Evolutionary conservation across 805 yeast genomes (phyloP), one percentile per base, ranked within the genome.

Genomic region (Candida ortonii): DNA sequence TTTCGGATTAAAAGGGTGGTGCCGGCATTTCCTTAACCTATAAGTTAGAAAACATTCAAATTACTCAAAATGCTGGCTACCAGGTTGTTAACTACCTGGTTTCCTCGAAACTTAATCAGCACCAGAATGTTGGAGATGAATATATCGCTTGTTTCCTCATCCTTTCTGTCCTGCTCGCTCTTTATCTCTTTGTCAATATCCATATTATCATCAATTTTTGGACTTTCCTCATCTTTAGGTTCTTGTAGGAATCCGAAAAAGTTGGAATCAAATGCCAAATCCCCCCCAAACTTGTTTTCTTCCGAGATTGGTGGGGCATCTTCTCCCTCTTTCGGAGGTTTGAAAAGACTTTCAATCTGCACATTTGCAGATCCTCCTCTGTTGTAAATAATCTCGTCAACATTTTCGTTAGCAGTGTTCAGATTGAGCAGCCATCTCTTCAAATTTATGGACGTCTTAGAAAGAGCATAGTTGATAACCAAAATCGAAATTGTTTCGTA

Each of bases 241-340:
- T 56, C 61, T 26, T 53, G 47, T 8, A 56, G 50, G 31, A 55
- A 53, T 1, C 61, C 61, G 41, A 57, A 55, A 18, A 57, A 52
- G 16, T 48, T 53, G 4, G 51, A 38, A 22, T 57, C 61, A 27
- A 50, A 44, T 7, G 45, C 47, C 9, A 37, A 24, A 16, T 46
- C 50, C 17, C 44, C 46, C 7, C 43, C 41, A 21, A 41, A 42
- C 25, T 42, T 45, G 21, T 31, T 29, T 1, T 30, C 30, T 14
- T 35, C 41, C 12, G 20, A n/a, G n/a, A n/a, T n/a, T n/a, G n/a
- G 18, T 6, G 9, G 22, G 9, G 34, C 12, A 2, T 39, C 40
- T 7, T 23, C 25, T 3, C 38, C 46, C 13, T 28, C 32, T 5
- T 20, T 33, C 16, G 19, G 23, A 4, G 26, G 20, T 4, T 35